phyloP scores from a whole-genome alignment of 305 asterid species.

The Fraxinus velutina region DNA sequence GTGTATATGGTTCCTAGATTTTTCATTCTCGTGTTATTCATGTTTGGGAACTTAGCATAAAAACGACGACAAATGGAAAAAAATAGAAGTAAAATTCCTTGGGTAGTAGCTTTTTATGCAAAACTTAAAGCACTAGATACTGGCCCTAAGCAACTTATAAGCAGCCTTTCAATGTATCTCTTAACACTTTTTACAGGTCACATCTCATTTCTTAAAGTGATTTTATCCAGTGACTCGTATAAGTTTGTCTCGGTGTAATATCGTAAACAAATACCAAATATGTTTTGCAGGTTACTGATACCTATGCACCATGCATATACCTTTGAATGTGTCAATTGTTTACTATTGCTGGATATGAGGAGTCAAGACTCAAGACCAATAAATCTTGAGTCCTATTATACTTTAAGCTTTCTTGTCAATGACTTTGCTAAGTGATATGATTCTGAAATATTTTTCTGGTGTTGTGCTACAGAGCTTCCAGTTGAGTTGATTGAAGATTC shows the following conservation, averaged over 20 bases:
- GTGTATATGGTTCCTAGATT: not conserved
- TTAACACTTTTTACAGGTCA: not conserved
- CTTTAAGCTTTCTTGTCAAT: not conserved
- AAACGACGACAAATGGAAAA: not conserved
- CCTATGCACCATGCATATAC: not conserved
- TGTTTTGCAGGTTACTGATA: not conserved
- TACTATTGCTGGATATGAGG: not conserved
- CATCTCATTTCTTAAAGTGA: not conserved
- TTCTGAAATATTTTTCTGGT: conserved; percentile 10
- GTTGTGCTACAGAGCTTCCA: conserved; percentile 53
- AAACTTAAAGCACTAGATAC: not conserved
- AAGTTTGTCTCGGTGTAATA: not conserved
- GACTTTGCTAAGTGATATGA: not conserved
- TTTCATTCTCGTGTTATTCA: not conserved
- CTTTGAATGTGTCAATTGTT: not conserved
- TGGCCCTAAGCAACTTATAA: not conserved
- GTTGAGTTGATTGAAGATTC: conserved; percentile 69
- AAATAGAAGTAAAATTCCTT: not conserved
- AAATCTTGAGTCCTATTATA: not conserved
- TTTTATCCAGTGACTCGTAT: not conserved
- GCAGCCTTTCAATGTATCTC: not conserved
- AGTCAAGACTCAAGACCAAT: not conserved
- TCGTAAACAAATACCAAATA: not conserved
- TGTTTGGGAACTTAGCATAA: not conserved
- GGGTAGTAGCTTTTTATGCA: not conserved